Percentiles rank a stretch among this genome's conserved stretches.
phyloP scores from a whole-genome alignment of 805 yeast species.

The Ogataea kodamae region DNA sequence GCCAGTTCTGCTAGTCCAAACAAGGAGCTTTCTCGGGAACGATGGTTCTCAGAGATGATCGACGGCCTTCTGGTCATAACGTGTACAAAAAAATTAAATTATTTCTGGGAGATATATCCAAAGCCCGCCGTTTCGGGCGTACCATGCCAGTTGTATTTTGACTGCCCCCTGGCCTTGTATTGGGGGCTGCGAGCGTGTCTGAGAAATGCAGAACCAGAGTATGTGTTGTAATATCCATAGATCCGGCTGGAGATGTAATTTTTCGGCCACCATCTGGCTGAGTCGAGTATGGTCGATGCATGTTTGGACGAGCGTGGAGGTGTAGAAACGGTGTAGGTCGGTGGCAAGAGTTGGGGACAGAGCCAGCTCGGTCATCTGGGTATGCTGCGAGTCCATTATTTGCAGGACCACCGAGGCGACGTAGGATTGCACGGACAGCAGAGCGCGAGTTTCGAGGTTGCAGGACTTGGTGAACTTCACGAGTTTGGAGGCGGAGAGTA shows the following conservation, averaged over 20 bases:
- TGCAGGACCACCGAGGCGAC: neutral
- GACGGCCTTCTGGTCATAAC: slow-evolving; percentile 24
- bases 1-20: too few species aligned
- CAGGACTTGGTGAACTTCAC: slow-evolving; percentile 23
- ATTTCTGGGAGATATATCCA: slow-evolving; percentile 11
- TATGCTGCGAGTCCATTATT: slow-evolving; percentile 1
- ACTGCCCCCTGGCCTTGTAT: too few species aligned
- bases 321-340: neutral
- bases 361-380: too few species aligned
- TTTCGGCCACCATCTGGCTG: neutral
- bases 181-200: too few species aligned
- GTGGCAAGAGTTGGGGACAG: too few species aligned
- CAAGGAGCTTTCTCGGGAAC: slow-evolving; percentile 57
- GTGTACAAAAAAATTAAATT: slow-evolving; percentile 9
- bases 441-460: slow-evolving; percentile 17
- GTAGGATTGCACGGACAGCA: slow-evolving; percentile 7
- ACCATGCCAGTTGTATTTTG: slow-evolving; percentile 2
- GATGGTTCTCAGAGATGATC: slow-evolving; percentile 26
- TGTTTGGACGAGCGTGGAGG: neutral
- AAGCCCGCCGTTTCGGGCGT: neutral
- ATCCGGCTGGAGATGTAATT: neutral
- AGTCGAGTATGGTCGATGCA: neutral
- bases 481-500: slow-evolving; percentile 20
- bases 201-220: too few species aligned
- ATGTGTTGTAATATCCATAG: neutral